These are phyloP conservation scores for Venturia asperata DNA, from an alignment of 2,329 filamentous ascomycete species.

Conservation along the genomic window DNA sequence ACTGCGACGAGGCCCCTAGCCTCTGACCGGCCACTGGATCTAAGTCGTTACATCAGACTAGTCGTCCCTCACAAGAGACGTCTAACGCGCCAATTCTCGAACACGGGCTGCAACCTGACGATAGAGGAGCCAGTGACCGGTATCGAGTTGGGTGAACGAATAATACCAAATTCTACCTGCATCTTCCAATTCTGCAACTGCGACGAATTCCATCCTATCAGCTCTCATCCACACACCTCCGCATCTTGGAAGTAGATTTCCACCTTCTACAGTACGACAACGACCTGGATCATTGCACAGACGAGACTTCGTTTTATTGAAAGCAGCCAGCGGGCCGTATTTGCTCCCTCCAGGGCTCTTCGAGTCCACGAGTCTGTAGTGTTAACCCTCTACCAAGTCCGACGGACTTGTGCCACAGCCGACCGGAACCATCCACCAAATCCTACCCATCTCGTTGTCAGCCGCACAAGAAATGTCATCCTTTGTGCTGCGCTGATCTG, in stretches of 20 bases:
- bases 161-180: background rate
- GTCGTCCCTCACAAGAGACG: background rate
- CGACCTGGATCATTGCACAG: background rate
- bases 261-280: background rate
- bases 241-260: background rate
- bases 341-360: too few species aligned
- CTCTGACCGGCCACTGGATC: background rate
- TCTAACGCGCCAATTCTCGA: background rate
- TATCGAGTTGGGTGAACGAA: background rate
- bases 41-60: background rate
- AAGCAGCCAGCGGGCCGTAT: background rate
- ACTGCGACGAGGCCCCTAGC: background rate
- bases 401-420: background rate
- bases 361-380: too few species aligned
- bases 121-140: background rate
- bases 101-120: background rate
- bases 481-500: background rate
- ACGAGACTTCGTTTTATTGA: background rate
- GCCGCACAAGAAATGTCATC: too few species aligned
- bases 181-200: background rate
- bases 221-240: background rate
- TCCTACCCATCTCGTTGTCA: too few species aligned
- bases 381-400: too few species aligned
- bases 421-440: background rate
- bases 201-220: background rate